Evolutionary conservation across 2,329 filamentous ascomycete species (phyloP), one percentile per base, ranked within the genome.

Genomic region (Fusarium caatingaense): DNA sequence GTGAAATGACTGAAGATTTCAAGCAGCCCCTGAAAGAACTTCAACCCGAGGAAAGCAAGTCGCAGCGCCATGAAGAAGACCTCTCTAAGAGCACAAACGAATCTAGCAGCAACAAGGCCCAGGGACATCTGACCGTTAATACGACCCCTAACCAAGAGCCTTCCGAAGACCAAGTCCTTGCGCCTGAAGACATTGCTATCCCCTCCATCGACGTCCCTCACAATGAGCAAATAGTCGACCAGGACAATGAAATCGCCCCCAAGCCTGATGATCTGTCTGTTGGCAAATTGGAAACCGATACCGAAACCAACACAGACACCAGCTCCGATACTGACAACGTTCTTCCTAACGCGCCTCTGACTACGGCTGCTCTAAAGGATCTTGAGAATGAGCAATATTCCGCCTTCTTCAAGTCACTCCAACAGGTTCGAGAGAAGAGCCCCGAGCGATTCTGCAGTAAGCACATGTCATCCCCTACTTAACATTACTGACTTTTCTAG

Each of bases 1-100:
- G 40, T 6, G 60, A 65, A 20, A 50, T 46, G 45, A 42, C n/a
- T 1, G 60, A 64, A 18, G 46, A 64, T 12, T 9, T 65, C 16
- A n/a, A 47, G 18, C 30, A 37, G 3, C 49, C 50, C 7, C 37
- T 37, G 8, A 16, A 37, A 3, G 20, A 46, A 5, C 32, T 64
- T 20, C 34, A 25, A 2, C 37, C 25, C 12, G 34, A 53, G 23
- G 49, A 27, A 13, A n/a, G 21, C 15, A 47, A 46, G 11, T 18
- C 46, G 32, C 59, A 18, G 11, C 5, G 5, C 4, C 49, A 27
- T 15, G 49, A 53, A 20, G 16, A 7, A 27, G 7, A 5, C 18
- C 18, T 53, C 8, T 13, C 13, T 5, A 23, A 28, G 32, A 51
- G 25, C 12, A 10, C 32, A 12, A 8, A 8, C 21, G 10, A 5